A percentile compares a stretch with the other conserved stretches of the same genome.
Evolutionary conservation across 176 grass and related monocot species (phyloP).

Genomic region (Ananas comosus): DNA sequence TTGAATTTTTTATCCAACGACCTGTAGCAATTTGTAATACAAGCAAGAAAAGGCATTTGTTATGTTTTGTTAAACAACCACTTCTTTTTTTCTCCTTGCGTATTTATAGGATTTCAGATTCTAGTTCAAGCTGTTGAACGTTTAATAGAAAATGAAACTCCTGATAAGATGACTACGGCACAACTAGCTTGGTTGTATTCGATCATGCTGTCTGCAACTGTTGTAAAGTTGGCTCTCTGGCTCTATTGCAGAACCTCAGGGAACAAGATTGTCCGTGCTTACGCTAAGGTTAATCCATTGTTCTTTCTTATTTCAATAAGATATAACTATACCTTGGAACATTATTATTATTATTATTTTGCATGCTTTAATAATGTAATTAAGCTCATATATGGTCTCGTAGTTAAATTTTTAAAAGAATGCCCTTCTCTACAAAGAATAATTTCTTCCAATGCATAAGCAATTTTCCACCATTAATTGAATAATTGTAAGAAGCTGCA

Average conservation of each 20-base stretch:
- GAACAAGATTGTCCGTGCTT: conserved; percentile 18
- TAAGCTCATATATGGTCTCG: too few relatives aligned
- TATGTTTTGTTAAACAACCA: background rate
- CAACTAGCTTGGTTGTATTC: conserved; percentile 14
- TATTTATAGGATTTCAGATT: conserved; percentile 16
- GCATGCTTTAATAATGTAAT: too few relatives aligned
- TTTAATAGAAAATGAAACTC: conserved; percentile 4
- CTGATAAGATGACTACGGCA: conserved; percentile 10
- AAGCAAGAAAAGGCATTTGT: background rate
- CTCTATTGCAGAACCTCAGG: conserved; percentile 24
- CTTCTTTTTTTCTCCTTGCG: background rate
- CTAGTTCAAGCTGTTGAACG: conserved; percentile 18
- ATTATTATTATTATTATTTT: too few relatives aligned
- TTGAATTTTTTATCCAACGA: too few relatives aligned
- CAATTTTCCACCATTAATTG: too few relatives aligned
- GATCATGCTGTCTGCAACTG: conserved; percentile 18
- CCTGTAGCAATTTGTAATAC: too few relatives aligned
- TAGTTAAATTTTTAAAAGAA: too few relatives aligned
- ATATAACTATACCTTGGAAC: too few relatives aligned
- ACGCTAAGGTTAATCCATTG: conserved; percentile 19
- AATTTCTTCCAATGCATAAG: background rate
- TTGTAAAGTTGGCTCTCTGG: conserved; percentile 23
- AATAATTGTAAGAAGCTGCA: background rate
- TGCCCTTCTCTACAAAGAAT: too few relatives aligned
- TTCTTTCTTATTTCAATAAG: background rate